Percentiles rank a stretch among this genome's conserved stretches.
These are phyloP conservation scores for Phalaenopsis equestris DNA, from an alignment of 106 monocot species.

Conservation along the genomic window DNA sequence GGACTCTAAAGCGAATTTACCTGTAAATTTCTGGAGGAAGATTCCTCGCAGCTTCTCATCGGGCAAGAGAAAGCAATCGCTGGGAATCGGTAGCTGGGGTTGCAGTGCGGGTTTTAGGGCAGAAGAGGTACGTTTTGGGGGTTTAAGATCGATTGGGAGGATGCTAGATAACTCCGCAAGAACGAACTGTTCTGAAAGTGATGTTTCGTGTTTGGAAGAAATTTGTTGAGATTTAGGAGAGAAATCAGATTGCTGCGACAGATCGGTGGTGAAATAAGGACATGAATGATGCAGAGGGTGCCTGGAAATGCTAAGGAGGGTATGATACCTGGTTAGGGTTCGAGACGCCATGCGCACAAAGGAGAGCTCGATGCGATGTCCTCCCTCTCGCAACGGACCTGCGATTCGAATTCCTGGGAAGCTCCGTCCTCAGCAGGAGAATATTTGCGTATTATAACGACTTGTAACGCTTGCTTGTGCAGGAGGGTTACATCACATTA, in stretches of 20 bases:
- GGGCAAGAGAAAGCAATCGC: slow-evolving; percentile 36
- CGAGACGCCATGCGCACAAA: background rate
- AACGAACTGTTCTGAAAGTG: slow-evolving; percentile 37
- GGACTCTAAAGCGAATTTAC: slow-evolving; percentile 42
- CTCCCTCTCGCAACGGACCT: no score
- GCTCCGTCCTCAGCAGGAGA: no score
- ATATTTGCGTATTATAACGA: no score
- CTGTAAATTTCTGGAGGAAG: slow-evolving; percentile 57
- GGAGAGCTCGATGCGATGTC: background rate
- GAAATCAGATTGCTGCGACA: background rate
- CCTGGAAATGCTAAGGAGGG: background rate
- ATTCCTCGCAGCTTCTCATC: slow-evolving; percentile 69
- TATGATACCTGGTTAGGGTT: background rate
- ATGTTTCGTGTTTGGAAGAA: background rate
- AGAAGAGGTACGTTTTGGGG: background rate
- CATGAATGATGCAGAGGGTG: background rate
- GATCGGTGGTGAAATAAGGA: slow-evolving; percentile 1
- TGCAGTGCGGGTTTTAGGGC: background rate
- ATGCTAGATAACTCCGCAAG: slow-evolving; percentile 38
- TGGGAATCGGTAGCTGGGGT: background rate
- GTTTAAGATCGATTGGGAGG: slow-evolving; percentile 25
- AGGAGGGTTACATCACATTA: no score
- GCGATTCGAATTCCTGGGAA: no score
- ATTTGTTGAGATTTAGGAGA: background rate
- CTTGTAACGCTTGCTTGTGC: no score